Evolutionary conservation across 176 grass and related monocot genomes (phyloP), one percentile per base, ranked within the genome.

Genomic region (Rhynchospora pubera): DNA sequence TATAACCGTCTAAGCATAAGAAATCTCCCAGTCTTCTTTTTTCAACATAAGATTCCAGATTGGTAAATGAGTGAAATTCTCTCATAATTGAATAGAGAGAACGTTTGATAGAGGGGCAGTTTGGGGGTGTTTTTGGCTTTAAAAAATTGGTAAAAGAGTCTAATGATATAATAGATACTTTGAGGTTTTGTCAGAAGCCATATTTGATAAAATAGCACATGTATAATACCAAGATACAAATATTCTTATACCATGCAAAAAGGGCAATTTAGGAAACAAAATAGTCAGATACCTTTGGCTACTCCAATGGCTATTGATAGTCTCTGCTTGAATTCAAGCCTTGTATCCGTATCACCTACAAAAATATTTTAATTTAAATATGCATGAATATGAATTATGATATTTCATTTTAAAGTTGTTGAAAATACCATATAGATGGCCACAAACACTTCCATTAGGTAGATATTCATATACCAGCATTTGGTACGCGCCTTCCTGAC

Each of bases 261-360:
- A 75, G 47, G 71, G 50, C n/a, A 52, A 75, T 75, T 19, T 52
- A 75, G 43, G 43, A 72, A 70, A 70, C 0, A 47, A 72, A 46
- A 68, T 24, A 57, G 68, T 84, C 0, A 77, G 42, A 51, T 12
- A 93, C 94, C 95, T 93, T 97, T 98, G 23, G 95, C 95, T 79
- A 86, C 92, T 84, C 95, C 95, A 0, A 94, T 98, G 65, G 95
- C 95, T 50, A 98, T 89, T 0, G 95, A 85, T 0, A 98, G 87
- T 90, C 95, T 94, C 45, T 98, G 92, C 71, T 98, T 98, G 82
- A 98, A 98, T 84, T 97, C 95, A 52, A 98, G 87, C 74, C 85
- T 88, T 4, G 92, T 98, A 84, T 77, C 81, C 0, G 83, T 85
- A 85, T 93, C 85, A 83, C 82, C 26, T 82, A 84, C 57, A 15